A percentile compares a stretch with the other conserved stretches of the same genome.
Evolutionary conservation across 2,329 filamentous ascomycete genomes (phyloP).

Genomic region (Aureobasidium sp.): DNA sequence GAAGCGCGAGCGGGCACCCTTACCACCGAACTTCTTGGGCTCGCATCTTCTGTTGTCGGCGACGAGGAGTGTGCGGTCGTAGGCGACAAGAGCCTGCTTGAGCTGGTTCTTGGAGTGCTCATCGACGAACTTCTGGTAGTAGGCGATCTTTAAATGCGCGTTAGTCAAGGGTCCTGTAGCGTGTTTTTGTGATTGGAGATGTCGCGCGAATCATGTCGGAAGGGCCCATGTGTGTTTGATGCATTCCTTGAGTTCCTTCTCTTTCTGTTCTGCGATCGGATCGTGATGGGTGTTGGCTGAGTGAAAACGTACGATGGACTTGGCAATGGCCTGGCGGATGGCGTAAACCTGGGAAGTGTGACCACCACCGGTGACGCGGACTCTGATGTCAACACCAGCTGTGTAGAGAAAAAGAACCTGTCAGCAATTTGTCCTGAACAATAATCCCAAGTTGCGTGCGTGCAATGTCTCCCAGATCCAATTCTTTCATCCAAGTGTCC

Average conservation of each 20-base stretch:
- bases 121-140: slow-evolving; percentile 99
- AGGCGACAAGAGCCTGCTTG: slow-evolving; percentile 93
- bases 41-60: slow-evolving; percentile 98
- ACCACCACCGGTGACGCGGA: slow-evolving; percentile 93
- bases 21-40: slow-evolving; percentile 97
- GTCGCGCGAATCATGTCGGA: neutral
- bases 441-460: neutral
- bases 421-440: slow-evolving; percentile 3
- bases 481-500: neutral
- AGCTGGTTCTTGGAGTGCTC: slow-evolving; percentile 99
- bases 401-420: slow-evolving; percentile 11
- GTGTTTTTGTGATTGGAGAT: neutral
- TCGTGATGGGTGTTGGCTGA: neutral
- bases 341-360: slow-evolving; percentile 97
- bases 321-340: slow-evolving; percentile 97
- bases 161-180: neutral
- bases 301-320: slow-evolving; percentile 59
- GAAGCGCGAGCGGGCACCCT: slow-evolving; percentile 62
- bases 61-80: slow-evolving; percentile 94
- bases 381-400: slow-evolving; percentile 89
- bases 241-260: neutral
- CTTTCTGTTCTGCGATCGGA: neutral
- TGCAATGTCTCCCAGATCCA: neutral
- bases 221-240: neutral
- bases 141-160: slow-evolving; percentile 51